phyloP scores from a whole-genome alignment of 306 rosid genomes.

The Gastrolobium villosum region DNA sequence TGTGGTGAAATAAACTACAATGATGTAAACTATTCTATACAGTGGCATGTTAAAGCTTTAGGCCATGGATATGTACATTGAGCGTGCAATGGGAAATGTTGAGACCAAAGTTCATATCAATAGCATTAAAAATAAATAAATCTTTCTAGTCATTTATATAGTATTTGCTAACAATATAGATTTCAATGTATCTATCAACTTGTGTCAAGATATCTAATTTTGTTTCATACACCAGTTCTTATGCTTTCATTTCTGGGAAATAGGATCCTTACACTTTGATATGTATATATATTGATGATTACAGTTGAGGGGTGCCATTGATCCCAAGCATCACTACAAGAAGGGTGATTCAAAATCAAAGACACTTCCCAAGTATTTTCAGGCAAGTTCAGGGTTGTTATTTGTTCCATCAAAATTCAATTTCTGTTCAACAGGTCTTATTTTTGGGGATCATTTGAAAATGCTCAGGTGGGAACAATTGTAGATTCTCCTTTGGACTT shows the following conservation, averaged over 20 bases:
- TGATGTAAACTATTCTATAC: neutral
- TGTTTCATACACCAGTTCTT: neutral
- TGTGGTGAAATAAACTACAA: too few species aligned
- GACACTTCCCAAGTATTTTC: slow-evolving; percentile 67
- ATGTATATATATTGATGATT: slow-evolving; percentile 25
- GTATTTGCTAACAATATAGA: slow-evolving; percentile 10
- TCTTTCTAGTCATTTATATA: neutral
- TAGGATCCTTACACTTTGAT: neutral
- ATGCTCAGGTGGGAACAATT: neutral
- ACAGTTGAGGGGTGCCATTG: slow-evolving; percentile 71
- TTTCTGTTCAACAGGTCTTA: neutral
- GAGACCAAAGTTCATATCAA: neutral
- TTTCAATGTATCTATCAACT: neutral
- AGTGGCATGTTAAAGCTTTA: neutral
- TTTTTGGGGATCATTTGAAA: neutral
- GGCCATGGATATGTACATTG: slow-evolving; percentile 14
- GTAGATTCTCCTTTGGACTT: neutral
- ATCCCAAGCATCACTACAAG: slow-evolving; percentile 86
- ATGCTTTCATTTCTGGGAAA: neutral
- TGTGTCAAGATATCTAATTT: neutral
- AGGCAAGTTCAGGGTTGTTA: slow-evolving; percentile 56
- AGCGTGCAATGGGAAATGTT: neutral
- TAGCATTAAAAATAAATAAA: neutral
- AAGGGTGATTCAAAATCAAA: slow-evolving; percentile 66
- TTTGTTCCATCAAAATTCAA: neutral